Percentiles rank a stretch among this genome's conserved stretches.
phyloP scores from a whole-genome alignment of 2,329 filamentous ascomycete species.

The Arthroderma uncinatum region DNA sequence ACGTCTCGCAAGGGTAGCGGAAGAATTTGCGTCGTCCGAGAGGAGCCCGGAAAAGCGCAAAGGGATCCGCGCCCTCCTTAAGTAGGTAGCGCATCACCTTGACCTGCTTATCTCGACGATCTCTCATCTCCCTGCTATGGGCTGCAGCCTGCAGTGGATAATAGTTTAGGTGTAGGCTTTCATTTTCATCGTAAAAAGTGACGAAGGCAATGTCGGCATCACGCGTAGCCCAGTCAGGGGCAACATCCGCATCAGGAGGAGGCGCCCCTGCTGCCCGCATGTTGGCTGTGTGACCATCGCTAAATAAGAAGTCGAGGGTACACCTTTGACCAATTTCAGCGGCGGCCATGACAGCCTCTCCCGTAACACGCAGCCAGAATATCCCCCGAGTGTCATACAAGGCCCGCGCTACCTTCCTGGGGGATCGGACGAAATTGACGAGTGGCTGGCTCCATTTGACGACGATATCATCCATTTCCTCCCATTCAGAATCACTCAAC shows the following conservation, averaged over 20 bases:
- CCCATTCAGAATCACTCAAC: not conserved
- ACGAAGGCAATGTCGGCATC: constrained; percentile 6
- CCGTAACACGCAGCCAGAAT: not conserved
- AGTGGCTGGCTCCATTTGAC: constrained; percentile 7
- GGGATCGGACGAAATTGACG: constrained; percentile 1
- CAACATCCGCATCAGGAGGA: constrained; percentile 8
- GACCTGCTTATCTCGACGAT: constrained; percentile 7
- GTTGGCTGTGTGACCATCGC: constrained; percentile 1
- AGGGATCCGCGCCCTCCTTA: constrained; percentile 7
- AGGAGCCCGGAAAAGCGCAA: constrained; percentile 9
- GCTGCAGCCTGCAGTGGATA: constrained; percentile 9
- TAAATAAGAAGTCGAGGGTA: constrained; percentile 3
- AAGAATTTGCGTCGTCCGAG: constrained; percentile 3
- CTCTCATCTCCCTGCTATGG: not conserved
- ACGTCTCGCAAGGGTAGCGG: constrained; percentile 9
- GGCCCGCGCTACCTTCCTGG: not conserved
- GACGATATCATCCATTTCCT: constrained; percentile 1
- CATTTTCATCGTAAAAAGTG: not conserved
- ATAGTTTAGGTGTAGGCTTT: not conserved
- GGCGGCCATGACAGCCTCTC: constrained; percentile 10
- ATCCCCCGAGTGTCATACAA: not conserved
- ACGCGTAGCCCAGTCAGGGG: constrained; percentile 8
- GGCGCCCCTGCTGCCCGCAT: constrained; percentile 6
- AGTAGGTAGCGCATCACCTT: constrained; percentile 8
- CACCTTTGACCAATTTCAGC: constrained; percentile 5